phyloP scores from a whole-genome alignment of 1,284 basidiomycete genomes.

The Puccinia coronata region DNA sequence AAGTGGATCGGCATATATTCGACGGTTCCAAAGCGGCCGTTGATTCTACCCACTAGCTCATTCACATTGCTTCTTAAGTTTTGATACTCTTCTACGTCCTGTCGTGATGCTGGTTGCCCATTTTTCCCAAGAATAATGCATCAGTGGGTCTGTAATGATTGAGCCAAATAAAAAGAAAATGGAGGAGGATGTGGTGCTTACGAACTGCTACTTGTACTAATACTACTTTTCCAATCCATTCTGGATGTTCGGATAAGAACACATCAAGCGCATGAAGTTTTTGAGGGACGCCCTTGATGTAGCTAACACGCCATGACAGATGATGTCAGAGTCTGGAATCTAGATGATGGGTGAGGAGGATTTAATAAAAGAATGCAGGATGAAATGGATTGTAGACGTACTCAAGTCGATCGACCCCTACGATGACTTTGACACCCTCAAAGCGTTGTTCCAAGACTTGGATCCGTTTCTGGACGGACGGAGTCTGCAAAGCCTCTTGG shows the following conservation, averaged over 20 bases:
- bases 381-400: slow-evolving; percentile 1
- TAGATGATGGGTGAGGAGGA: neutral
- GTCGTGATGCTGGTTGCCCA: slow-evolving; percentile 68
- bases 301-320: slow-evolving; percentile 61
- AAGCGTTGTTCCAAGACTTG: slow-evolving; percentile 82
- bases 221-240: slow-evolving; percentile 99
- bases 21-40: slow-evolving; percentile 95
- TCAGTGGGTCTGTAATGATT: neutral
- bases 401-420: slow-evolving; percentile 94
- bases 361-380: neutral
- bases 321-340: too few species aligned
- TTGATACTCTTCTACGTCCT: slow-evolving; percentile 99
- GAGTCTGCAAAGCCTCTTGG: slow-evolving; percentile 77
- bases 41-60: slow-evolving; percentile 95
- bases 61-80: slow-evolving; percentile 94
- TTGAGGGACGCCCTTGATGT: slow-evolving; percentile 99
- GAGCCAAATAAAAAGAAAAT: neutral
- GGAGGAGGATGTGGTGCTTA: neutral
- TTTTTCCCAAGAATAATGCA: too few species aligned
- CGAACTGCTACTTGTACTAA: slow-evolving; percentile 92
- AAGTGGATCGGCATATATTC: slow-evolving; percentile 99
- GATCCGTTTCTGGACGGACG: slow-evolving; percentile 76
- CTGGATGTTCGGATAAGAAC: slow-evolving; percentile 94
- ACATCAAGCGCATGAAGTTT: slow-evolving; percentile 95
- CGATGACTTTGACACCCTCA: slow-evolving; percentile 92